Evolutionary conservation across 2,329 filamentous ascomycete genomes (phyloP).

Genomic region (Arthrobotrys sinensis): DNA sequence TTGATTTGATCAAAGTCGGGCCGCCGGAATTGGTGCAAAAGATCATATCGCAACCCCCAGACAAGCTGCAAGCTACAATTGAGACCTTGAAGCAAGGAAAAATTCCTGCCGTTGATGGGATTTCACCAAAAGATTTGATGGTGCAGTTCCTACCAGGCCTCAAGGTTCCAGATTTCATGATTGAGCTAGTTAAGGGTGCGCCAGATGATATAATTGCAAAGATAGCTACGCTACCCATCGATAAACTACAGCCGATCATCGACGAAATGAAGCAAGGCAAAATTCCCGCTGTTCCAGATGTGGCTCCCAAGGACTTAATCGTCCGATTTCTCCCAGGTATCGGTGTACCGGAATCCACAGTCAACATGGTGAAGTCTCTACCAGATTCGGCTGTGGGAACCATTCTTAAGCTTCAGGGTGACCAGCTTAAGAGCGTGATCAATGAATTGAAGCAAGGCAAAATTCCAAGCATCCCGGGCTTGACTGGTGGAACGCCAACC

Average conservation of each 20-base stretch:
- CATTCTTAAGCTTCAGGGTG: conserved; percentile 4
- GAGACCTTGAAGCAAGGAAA: conserved; percentile 26
- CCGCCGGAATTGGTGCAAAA: conserved; percentile 18
- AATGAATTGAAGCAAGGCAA: conserved; percentile 21
- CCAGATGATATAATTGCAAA: conserved; percentile 22
- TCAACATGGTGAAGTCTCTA: conserved; percentile 9
- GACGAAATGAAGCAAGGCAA: conserved; percentile 22
- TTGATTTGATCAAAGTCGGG: conserved; percentile 20
- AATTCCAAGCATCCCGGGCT: neutral
- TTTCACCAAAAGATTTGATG: conserved; percentile 29
- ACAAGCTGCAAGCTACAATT: conserved; percentile 21
- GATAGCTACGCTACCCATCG: conserved; percentile 12
- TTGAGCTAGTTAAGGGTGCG: conserved; percentile 19
- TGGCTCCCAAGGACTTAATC: conserved; percentile 31
- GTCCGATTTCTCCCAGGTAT: conserved; percentile 22
- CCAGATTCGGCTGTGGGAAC: conserved; percentile 17
- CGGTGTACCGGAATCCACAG: conserved; percentile 17
- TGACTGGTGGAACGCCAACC: neutral
- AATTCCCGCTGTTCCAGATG: conserved; percentile 34
- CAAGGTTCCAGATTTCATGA: conserved; percentile 21
- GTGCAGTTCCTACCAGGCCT: conserved; percentile 26
- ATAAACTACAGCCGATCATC: conserved; percentile 19
- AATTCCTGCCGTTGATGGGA: conserved; percentile 21
- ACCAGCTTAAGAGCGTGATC: conserved; percentile 24
- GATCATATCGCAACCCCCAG: conserved; percentile 28